A percentile compares a stretch with the other conserved stretches of the same genome.
Evolutionary conservation across 2,329 filamentous ascomycete genomes (phyloP).

Genomic region (Aspergillus terreus): DNA sequence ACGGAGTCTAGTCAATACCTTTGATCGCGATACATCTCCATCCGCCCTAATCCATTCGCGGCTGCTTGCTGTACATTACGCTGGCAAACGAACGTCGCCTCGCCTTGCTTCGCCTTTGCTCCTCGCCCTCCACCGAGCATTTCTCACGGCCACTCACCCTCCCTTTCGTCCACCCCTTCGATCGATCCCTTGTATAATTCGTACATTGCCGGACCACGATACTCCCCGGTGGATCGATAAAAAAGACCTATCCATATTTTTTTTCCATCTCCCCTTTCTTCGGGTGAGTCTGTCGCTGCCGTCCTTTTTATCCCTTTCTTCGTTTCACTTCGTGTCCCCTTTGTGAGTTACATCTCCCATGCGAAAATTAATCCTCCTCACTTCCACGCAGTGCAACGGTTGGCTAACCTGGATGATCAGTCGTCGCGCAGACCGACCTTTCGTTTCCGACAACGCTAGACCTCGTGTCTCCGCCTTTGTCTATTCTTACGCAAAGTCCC

Average conservation of each 20-base stretch:
- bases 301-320: conserved; percentile 16
- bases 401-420: conserved; percentile 12
- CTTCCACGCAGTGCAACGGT: background rate
- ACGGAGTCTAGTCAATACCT: conserved; percentile 36
- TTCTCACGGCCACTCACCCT: conserved; percentile 22
- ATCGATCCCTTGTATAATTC: conserved; percentile 26
- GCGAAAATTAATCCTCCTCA: background rate
- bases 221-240: conserved; percentile 18
- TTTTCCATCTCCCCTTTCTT: conserved; percentile 13
- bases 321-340: conserved; percentile 2
- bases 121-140: conserved; percentile 20
- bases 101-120: conserved; percentile 28
- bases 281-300: background rate
- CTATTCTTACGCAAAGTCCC: background rate
- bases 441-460: conserved; percentile 21
- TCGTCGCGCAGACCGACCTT: conserved; percentile 23
- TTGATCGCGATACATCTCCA: conserved; percentile 25
- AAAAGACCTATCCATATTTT: conserved; percentile 8
- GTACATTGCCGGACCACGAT: conserved; percentile 27
- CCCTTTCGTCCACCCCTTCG: conserved; percentile 23
- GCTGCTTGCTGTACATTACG: conserved; percentile 22
- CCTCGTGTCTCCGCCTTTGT: conserved; percentile 22
- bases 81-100: conserved; percentile 36
- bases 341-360: background rate
- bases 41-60: conserved; percentile 20